Evolutionary conservation across 768 basidiomycete genomes (phyloP).

Genomic region (Panaeolus cyanescens): DNA sequence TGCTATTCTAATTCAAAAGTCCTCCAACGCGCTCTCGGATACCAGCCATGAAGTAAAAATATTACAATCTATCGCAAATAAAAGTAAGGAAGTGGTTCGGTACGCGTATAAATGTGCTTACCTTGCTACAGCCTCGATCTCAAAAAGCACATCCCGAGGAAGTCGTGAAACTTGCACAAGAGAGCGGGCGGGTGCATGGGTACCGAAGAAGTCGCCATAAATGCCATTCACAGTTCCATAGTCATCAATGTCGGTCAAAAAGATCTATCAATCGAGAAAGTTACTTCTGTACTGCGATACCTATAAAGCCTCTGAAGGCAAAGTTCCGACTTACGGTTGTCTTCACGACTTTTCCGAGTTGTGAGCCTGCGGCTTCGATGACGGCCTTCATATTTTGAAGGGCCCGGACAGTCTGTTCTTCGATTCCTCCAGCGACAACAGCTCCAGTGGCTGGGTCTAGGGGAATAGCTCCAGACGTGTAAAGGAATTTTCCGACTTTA

Average conservation of each 20-base stretch:
- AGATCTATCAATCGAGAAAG: background rate
- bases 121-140: background rate
- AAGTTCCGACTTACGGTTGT: background rate
- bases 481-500: background rate
- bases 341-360: background rate
- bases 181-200: background rate
- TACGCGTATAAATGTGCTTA: background rate
- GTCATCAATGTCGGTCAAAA: background rate
- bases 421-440: background rate
- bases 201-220: background rate
- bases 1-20: no score
- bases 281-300: no score
- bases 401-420: background rate
- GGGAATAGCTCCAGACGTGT: background rate
- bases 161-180: background rate
- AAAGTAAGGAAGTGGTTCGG: background rate
- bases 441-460: background rate
- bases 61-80: background rate
- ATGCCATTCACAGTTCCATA: background rate
- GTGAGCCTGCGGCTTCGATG: background rate
- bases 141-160: background rate
- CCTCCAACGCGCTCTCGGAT: no score
- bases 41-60: no score
- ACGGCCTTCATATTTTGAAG: background rate
- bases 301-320: no score